These are phyloP conservation scores for Nannochloropsis gaditana DNA, from an alignment of 108 stramenopile genomes.

Conservation along the genomic window DNA sequence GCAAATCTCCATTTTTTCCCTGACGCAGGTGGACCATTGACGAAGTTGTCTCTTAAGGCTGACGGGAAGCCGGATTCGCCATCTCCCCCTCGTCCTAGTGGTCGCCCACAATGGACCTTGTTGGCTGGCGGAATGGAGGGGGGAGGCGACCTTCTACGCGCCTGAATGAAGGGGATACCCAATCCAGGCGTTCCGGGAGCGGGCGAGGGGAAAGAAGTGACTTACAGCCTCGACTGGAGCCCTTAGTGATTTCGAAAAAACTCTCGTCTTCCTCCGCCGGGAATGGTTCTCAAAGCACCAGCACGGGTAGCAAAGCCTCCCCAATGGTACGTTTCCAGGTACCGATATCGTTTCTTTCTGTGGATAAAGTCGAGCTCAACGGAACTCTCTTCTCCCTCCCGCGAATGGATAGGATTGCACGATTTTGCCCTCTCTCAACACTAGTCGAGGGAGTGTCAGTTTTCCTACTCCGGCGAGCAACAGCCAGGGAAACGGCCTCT, in stretches of 20 bases:
- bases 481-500: neutral
- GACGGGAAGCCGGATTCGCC: no score
- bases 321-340: neutral
- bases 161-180: neutral
- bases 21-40: no score
- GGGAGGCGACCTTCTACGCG: neutral
- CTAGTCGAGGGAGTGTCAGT: neutral
- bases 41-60: no score
- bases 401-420: neutral
- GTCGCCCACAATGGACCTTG: no score
- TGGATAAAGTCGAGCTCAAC: neutral
- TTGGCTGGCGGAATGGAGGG: neutral
- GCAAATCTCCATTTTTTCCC: no score
- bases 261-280: constrained; percentile 1
- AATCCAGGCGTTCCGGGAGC: neutral
- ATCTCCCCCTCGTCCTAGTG: no score
- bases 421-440: neutral
- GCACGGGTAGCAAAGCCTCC: neutral
- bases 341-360: neutral
- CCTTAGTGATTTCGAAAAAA: neutral
- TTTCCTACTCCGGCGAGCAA: neutral
- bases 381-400: neutral
- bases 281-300: neutral
- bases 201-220: neutral
- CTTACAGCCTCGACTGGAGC: neutral